Conservation (phyloP, 2,329 filamentous ascomycete genomes). For the Cladosporium sp. region DNA sequence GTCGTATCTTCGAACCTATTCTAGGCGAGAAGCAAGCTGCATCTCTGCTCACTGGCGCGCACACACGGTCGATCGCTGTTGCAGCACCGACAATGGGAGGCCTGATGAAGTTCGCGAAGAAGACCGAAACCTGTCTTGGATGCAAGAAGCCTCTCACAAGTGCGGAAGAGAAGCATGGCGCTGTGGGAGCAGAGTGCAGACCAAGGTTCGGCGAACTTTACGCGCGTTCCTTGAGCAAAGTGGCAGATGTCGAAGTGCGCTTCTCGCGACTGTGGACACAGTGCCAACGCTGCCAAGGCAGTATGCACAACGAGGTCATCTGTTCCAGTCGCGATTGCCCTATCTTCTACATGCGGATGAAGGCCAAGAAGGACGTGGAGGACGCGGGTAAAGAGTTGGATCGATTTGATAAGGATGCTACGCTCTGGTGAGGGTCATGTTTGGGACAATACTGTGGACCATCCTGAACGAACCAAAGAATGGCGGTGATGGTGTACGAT, state of each 20-base stretch:
- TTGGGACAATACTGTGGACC: not conserved
- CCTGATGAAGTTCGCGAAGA: conserved; percentile 97
- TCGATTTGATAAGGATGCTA: conserved; percentile 82
- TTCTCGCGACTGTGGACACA: conserved; percentile 96
- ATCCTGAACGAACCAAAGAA: not conserved
- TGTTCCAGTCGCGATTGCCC: conserved; percentile 95
- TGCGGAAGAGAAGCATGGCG: conserved; percentile 74
- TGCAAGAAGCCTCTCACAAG: conserved; percentile 92
- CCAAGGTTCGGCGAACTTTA: conserved; percentile 88
- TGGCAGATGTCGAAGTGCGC: conserved; percentile 86
- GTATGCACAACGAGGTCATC: conserved; percentile 97
- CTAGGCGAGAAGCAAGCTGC: conserved; percentile 87
- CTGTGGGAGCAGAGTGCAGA: conserved; percentile 82
- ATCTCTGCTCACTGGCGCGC: conserved; percentile 82
- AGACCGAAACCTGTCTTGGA: conserved; percentile 96
- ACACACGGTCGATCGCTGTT: conserved; percentile 91
- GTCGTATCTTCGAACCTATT: conserved; percentile 96
- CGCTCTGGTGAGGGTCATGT: conserved; percentile 52
- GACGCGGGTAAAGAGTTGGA: conserved; percentile 86
- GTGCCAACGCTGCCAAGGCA: conserved; percentile 95
- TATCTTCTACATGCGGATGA: conserved; percentile 99
- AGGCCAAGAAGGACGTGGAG: conserved; percentile 98
- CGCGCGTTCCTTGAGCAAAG: conserved; percentile 80
- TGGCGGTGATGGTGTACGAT: conserved; percentile 1
- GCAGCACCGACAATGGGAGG: conserved; percentile 88